phyloP scores from a whole-genome alignment of 345 rosid species.

The Citrus reticulata region DNA sequence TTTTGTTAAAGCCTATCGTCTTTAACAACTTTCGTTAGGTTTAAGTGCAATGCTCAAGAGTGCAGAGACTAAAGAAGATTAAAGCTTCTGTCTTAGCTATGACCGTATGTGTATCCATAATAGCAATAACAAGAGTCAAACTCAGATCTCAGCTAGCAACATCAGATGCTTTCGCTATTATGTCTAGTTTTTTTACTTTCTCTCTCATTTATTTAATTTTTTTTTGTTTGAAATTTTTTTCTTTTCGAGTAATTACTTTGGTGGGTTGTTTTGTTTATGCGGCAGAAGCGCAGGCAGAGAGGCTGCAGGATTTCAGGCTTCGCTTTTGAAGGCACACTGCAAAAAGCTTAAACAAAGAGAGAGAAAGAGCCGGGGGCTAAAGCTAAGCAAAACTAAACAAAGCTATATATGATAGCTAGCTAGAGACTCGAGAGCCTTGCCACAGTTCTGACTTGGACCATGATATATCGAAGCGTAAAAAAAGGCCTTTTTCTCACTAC shows the following conservation, averaged over 20 bases:
- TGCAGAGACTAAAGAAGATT: neutral
- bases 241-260: conserved; percentile 17
- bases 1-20: conserved; percentile 26
- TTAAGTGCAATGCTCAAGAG: neutral
- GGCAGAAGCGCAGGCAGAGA: conserved; percentile 23
- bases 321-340: conserved; percentile 59
- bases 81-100: neutral
- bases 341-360: conserved; percentile 52
- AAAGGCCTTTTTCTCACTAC: conserved; percentile 33
- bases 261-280: conserved; percentile 31
- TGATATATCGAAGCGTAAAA: conserved; percentile 61
- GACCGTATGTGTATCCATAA: neutral
- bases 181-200: conserved; percentile 7
- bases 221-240: neutral
- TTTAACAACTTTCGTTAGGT: conserved; percentile 19
- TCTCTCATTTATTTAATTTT: conserved; percentile 2
- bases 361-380: conserved; percentile 15
- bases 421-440: neutral
- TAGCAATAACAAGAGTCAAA: neutral
- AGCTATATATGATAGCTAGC: neutral
- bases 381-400: neutral
- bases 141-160: conserved; percentile 17
- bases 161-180: conserved; percentile 24
- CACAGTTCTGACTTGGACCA: conserved; percentile 67
- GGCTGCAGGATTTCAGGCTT: conserved; percentile 56